Conservation (phyloP, 345 rosid species). For the Odontarrhena argentea region DNA sequence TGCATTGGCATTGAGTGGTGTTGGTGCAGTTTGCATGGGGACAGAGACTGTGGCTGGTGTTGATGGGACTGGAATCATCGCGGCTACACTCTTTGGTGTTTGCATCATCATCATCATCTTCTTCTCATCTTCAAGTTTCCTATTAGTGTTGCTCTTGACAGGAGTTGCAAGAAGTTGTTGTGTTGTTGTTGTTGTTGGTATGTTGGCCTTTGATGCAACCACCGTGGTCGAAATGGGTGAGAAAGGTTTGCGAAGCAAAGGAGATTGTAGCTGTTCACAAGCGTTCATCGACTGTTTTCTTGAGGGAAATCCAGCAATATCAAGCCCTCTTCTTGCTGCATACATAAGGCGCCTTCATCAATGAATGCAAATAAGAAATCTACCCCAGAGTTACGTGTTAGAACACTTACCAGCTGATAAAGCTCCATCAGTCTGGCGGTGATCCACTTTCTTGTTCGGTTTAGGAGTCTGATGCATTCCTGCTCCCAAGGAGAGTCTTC, state of each 20-base stretch:
- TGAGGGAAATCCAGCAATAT: slow-evolving; percentile 61
- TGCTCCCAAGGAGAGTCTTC: slow-evolving; percentile 82
- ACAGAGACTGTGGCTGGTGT: slow-evolving; percentile 73
- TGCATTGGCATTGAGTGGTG: slow-evolving; percentile 33
- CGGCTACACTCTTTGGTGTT: slow-evolving; percentile 52
- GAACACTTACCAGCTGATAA: slow-evolving; percentile 54
- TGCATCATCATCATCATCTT: slow-evolving; percentile 37
- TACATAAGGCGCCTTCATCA: neutral
- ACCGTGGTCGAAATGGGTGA: slow-evolving; percentile 64
- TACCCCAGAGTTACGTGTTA: neutral
- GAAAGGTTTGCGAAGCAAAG: slow-evolving; percentile 82
- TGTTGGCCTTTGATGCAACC: slow-evolving; percentile 55
- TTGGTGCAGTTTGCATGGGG: slow-evolving; percentile 90
- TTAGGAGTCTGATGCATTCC: slow-evolving; percentile 69
- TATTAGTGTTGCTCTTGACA: slow-evolving; percentile 41
- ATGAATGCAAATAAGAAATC: neutral
- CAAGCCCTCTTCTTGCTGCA: slow-evolving; percentile 71
- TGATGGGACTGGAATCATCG: slow-evolving; percentile 53
- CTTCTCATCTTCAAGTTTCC: slow-evolving; percentile 54
- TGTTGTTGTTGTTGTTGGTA: slow-evolving; percentile 33
- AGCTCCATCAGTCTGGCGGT: slow-evolving; percentile 53
- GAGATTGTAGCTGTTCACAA: slow-evolving; percentile 59
- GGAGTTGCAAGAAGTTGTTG: slow-evolving; percentile 54
- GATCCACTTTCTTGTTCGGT: slow-evolving; percentile 62
- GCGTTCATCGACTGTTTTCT: slow-evolving; percentile 65